Percentiles rank a stretch among this genome's conserved stretches.
Evolutionary conservation across 768 basidiomycete genomes (phyloP).

Genomic region (Naganishia randhawae): DNA sequence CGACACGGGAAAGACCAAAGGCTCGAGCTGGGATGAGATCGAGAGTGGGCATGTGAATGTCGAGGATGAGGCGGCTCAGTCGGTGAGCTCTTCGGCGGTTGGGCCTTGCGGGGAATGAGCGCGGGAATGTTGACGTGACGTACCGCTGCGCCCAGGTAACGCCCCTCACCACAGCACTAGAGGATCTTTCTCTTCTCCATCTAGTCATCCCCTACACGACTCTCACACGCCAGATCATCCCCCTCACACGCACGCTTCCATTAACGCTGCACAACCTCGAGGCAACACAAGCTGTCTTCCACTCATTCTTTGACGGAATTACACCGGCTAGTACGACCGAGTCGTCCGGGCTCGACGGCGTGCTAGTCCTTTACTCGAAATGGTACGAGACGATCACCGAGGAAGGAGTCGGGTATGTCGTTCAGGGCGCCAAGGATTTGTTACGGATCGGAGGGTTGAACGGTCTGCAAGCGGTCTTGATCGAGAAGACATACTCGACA

Average conservation of each 20-base stretch:
- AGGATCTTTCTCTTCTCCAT: slow-evolving; percentile 47
- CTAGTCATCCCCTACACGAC: slow-evolving; percentile 46
- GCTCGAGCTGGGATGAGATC: slow-evolving; percentile 39
- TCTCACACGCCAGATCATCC: slow-evolving; percentile 38
- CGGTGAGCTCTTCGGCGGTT: slow-evolving; percentile 31
- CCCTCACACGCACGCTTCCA: slow-evolving; percentile 45
- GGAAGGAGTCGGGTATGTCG: slow-evolving; percentile 36
- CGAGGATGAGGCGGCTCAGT: slow-evolving; percentile 38
- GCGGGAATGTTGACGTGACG: too few species aligned
- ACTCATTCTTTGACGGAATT: slow-evolving; percentile 38
- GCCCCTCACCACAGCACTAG: slow-evolving; percentile 45
- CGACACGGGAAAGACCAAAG: slow-evolving; percentile 41
- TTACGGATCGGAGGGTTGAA: slow-evolving; percentile 27
- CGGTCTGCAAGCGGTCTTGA: slow-evolving; percentile 43
- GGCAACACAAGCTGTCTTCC: slow-evolving; percentile 36
- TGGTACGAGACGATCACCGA: slow-evolving; percentile 44
- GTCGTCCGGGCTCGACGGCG: slow-evolving; percentile 44
- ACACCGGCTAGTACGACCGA: slow-evolving; percentile 34
- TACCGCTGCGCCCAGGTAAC: slow-evolving; percentile 35
- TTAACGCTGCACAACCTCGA: slow-evolving; percentile 46
- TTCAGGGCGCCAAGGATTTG: slow-evolving; percentile 31
- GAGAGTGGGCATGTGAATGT: slow-evolving; percentile 29
- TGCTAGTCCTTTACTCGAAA: slow-evolving; percentile 44
- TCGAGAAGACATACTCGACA: slow-evolving; percentile 48
- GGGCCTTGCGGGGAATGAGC: background rate